A percentile compares a stretch with the other conserved stretches of the same genome.
Conservation (phyloP, 148 eudicot species). For the Fagopyrum homotropicum region DNA sequence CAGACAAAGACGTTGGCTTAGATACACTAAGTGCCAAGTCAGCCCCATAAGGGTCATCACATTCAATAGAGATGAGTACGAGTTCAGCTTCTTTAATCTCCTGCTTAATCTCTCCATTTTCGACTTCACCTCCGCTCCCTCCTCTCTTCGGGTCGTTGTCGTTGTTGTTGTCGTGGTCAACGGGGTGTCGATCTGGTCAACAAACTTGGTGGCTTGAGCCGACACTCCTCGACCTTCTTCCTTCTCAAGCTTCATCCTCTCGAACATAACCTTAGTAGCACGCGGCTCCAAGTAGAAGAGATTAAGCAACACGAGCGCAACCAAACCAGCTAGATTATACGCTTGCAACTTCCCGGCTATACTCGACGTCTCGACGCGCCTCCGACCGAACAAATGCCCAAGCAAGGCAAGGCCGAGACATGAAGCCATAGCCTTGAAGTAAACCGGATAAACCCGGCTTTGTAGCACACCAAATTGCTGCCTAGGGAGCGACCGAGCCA, state of each 20-base stretch:
- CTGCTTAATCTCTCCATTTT: constrained; percentile 29
- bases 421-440: constrained; percentile 68
- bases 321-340: constrained; percentile 34
- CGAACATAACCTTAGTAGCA: constrained; percentile 73
- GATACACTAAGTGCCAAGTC: constrained; percentile 61
- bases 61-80: constrained; percentile 61
- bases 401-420: constrained; percentile 44
- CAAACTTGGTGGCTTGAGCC: constrained; percentile 17
- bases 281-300: constrained; percentile 64
- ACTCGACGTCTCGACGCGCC: neutral
- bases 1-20: constrained; percentile 42
- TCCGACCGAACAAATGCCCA: constrained; percentile 41
- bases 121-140: constrained; percentile 22
- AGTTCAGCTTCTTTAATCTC: constrained; percentile 52
- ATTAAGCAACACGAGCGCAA: constrained; percentile 51
- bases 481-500: constrained; percentile 56
- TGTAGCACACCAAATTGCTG: constrained; percentile 78
- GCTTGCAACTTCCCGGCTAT: constrained; percentile 32
- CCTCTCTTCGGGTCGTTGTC: constrained; percentile 10
- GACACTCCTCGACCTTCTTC: constrained; percentile 58
- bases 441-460: constrained; percentile 74
- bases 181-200: constrained; percentile 16
- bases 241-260: constrained; percentile 65
- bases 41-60: constrained; percentile 53
- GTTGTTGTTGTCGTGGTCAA: constrained; percentile 15